A percentile compares a stretch with the other conserved stretches of the same genome.
Conservation (phyloP, 2,329 filamentous ascomycete genomes). For the Diaporthe longicolla region DNA sequence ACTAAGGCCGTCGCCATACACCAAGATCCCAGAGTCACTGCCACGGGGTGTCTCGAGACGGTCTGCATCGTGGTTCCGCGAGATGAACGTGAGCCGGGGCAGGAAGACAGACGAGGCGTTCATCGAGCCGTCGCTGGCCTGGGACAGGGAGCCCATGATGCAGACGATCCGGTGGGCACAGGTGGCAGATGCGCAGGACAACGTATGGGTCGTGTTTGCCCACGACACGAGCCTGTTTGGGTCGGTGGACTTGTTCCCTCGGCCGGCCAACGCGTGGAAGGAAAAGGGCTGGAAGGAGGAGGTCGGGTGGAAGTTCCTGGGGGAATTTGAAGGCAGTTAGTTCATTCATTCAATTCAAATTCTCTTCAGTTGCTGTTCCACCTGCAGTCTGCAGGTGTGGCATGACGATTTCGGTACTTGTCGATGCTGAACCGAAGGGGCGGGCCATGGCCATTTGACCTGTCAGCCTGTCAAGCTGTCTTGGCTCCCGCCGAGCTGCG, state of each 20-base stretch:
- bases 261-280: slow-evolving; percentile 41
- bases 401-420: too few species aligned
- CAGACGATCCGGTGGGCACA: slow-evolving; percentile 43
- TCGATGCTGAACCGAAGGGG: not conserved
- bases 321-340: slow-evolving; percentile 10
- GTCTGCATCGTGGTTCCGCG: slow-evolving; percentile 30
- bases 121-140: not conserved
- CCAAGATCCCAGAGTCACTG: slow-evolving; percentile 42
- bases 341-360: not conserved
- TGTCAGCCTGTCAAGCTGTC: not conserved
- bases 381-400: too few species aligned
- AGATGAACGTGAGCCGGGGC: slow-evolving; percentile 37
- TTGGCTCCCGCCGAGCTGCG: slow-evolving; percentile 7
- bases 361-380: not conserved
- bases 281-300: slow-evolving; percentile 42
- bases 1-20: slow-evolving; percentile 44
- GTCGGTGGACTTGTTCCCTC: slow-evolving; percentile 42
- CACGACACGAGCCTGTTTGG: slow-evolving; percentile 43
- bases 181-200: slow-evolving; percentile 42
- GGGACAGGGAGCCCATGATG: slow-evolving; percentile 21
- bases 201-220: slow-evolving; percentile 43
- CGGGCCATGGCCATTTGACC: too few species aligned
- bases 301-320: slow-evolving; percentile 44
- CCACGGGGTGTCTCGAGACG: not conserved
- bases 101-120: slow-evolving; percentile 36